Conservation (phyloP, 1,139 yeast genomes). For the Candida frijolesensis region DNA sequence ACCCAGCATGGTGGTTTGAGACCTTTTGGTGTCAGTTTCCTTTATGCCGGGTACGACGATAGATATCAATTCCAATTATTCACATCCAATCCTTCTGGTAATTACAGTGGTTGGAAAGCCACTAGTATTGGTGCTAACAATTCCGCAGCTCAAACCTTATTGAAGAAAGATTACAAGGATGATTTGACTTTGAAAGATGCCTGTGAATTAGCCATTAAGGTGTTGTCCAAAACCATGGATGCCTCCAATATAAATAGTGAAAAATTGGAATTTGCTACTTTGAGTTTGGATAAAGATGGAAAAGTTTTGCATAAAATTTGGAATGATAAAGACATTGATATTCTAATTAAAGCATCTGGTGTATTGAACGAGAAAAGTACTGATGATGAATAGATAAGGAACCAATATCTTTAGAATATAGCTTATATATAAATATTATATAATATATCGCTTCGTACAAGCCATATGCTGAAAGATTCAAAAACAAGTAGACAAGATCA, state of each 20-base stretch:
- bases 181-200: constrained; percentile 79
- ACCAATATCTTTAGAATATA: background rate
- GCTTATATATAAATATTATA: background rate
- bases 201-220: constrained; percentile 85
- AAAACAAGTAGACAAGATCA: too few relatives aligned
- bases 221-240: constrained; percentile 93
- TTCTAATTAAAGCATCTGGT: constrained; percentile 72
- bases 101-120: constrained; percentile 98
- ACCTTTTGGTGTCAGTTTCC: constrained; percentile 96
- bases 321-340: constrained; percentile 76
- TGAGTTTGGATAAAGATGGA: constrained; percentile 53
- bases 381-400: constrained; percentile 22
- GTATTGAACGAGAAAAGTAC: constrained; percentile 51
- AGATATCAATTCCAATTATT: constrained; percentile 88
- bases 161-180: constrained; percentile 93
- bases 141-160: constrained; percentile 91
- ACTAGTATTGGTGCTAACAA: constrained; percentile 96
- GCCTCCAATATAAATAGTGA: constrained; percentile 63
- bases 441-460: background rate
- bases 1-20: constrained; percentile 98
- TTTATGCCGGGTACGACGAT: constrained; percentile 95
- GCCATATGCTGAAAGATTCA: too few relatives aligned
- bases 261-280: constrained; percentile 86
- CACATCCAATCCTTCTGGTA: constrained; percentile 96
- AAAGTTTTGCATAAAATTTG: constrained; percentile 72